These are phyloP conservation scores for Aspergillus uvarum DNA, from an alignment of 2,329 filamentous ascomycete genomes.

Conservation along the genomic window DNA sequence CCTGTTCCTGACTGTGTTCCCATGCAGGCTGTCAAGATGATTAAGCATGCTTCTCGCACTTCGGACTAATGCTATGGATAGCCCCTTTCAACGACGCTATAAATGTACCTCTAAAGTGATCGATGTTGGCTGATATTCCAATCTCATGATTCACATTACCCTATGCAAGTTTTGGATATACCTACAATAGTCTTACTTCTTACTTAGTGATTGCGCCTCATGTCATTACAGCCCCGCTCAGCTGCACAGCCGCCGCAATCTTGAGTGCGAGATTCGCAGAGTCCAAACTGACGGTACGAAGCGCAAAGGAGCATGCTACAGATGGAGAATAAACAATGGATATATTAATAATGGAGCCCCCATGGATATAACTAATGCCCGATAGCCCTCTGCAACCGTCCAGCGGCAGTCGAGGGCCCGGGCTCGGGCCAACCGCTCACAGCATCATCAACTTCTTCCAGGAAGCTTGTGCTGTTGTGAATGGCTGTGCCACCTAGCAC, in stretches of 20 bases:
- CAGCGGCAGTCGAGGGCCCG: constrained; percentile 59
- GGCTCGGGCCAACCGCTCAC: constrained; percentile 82
- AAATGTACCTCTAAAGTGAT: too few relatives aligned
- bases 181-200: too few relatives aligned
- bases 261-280: background rate
- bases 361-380: constrained; percentile 43
- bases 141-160: too few relatives aligned
- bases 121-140: too few relatives aligned
- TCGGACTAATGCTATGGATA: too few relatives aligned
- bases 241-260: background rate
- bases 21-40: constrained; percentile 7
- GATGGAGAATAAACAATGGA: constrained; percentile 21
- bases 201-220: too few relatives aligned
- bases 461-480: constrained; percentile 82
- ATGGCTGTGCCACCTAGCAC: constrained; percentile 85
- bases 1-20: background rate
- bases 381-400: constrained; percentile 61
- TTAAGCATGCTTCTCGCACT: constrained; percentile 1
- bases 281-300: background rate
- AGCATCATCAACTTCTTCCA: constrained; percentile 89
- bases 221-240: too few relatives aligned
- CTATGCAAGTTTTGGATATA: too few relatives aligned
- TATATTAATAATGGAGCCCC: background rate
- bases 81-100: too few relatives aligned
- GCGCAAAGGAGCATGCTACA: background rate